Conservation (phyloP, 179 eudicot genomes). For the Monotropa hypopitys region DNA sequence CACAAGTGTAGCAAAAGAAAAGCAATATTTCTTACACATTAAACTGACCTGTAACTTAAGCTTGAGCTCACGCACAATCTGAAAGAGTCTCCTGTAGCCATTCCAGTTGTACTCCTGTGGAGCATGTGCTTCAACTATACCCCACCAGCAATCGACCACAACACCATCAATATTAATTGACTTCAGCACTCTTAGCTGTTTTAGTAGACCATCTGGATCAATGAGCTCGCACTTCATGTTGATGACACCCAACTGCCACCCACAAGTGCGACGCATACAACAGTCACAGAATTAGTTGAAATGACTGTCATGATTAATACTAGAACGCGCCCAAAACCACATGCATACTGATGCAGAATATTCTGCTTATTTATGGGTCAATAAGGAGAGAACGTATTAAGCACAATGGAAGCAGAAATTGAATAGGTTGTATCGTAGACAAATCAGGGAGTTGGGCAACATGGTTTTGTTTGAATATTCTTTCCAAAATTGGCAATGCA, state of each 20-base stretch:
- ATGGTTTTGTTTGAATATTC: background rate
- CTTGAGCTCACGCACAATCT: conserved; percentile 68
- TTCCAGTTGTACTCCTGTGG: conserved; percentile 88
- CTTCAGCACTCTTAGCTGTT: conserved; percentile 66
- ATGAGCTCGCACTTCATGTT: conserved; percentile 87
- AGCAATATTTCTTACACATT: background rate
- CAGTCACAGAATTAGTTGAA: background rate
- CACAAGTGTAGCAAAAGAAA: background rate
- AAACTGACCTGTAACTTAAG: conserved; percentile 64
- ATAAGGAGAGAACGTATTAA: background rate
- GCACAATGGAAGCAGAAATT: background rate
- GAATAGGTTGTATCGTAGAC: background rate
- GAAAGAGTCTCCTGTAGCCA: conserved; percentile 80
- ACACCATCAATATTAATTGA: conserved; percentile 70
- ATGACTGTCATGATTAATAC: background rate
- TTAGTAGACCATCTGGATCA: conserved; percentile 64
- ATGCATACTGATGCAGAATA: background rate
- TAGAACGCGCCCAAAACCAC: background rate
- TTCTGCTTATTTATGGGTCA: background rate
- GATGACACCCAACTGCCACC: conserved; percentile 69
- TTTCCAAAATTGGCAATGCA: background rate
- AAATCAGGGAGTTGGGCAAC: background rate
- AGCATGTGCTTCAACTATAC: conserved; percentile 87
- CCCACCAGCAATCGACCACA: conserved; percentile 96
- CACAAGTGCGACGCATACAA: conserved; percentile 3